Conservation (phyloP, 2,329 filamentous ascomycete species). For the Fusarium nanum region DNA sequence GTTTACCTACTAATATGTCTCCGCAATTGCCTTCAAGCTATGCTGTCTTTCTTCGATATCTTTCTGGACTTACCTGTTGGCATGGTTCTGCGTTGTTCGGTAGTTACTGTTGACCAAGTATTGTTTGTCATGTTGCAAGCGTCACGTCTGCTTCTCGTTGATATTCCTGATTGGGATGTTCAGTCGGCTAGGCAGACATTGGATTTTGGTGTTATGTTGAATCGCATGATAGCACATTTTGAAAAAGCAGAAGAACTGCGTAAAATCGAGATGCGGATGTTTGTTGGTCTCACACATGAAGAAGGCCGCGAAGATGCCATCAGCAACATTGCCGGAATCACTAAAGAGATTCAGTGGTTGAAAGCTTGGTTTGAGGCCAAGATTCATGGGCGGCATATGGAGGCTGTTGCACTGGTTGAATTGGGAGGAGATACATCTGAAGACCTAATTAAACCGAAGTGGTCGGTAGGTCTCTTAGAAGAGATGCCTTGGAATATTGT, state of each 20-base stretch:
- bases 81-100: conserved; percentile 29
- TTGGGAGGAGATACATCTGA: not conserved
- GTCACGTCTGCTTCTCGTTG: conserved; percentile 39
- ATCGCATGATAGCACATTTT: conserved; percentile 21
- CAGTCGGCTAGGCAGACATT: conserved; percentile 34
- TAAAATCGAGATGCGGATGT: conserved; percentile 9
- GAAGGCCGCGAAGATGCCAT: conserved; percentile 27
- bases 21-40: conserved; percentile 51
- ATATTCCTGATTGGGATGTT: conserved; percentile 42
- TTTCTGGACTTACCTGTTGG: conserved; percentile 48
- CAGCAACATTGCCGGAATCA: conserved; percentile 36
- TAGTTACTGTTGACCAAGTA: conserved; percentile 40
- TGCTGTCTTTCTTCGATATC: conserved; percentile 50
- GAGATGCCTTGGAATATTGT: conserved; percentile 41
- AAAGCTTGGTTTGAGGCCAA: conserved; percentile 49
- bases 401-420: not conserved
- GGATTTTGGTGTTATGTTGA: conserved; percentile 29
- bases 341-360: conserved; percentile 45
- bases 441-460: conserved; percentile 1
- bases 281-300: conserved; percentile 15
- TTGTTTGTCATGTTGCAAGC: conserved; percentile 42
- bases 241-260: conserved; percentile 22
- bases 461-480: conserved; percentile 44
- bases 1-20: conserved; percentile 51
- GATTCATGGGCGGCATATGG: conserved; percentile 24